These are phyloP conservation scores for Nissolia schottii DNA, from an alignment of 306 rosid genomes.

Conservation along the genomic window DNA sequence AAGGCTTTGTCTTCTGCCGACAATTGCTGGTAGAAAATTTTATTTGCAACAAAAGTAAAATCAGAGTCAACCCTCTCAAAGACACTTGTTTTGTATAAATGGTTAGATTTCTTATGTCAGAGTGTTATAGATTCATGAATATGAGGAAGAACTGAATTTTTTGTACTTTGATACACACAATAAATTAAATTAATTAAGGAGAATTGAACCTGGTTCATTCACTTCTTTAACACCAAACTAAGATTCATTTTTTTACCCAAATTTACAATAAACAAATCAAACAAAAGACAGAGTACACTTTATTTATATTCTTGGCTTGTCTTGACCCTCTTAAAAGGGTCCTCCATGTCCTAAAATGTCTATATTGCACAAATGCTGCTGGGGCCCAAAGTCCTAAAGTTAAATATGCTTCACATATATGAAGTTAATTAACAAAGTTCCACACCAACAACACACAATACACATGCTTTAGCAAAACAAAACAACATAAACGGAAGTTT, in stretches of 20 bases:
- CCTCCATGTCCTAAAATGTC: conserved; percentile 8
- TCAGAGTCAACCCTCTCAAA: not conserved
- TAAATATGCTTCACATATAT: not conserved
- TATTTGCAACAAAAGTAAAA: conserved; percentile 9
- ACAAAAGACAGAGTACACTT: not conserved
- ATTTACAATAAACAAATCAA: not conserved
- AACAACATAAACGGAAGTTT: not conserved
- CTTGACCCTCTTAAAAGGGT: not conserved
- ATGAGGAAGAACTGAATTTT: not conserved
- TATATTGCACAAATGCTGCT: not conserved
- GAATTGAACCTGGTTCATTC: not conserved
- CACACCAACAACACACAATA: not conserved
- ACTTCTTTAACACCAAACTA: not conserved
- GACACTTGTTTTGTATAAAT: not conserved
- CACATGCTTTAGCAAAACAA: conserved; percentile 1
- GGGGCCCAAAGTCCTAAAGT: conserved; percentile 15
- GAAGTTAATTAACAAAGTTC: not conserved
- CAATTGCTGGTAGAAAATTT: not conserved
- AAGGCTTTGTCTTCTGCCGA: conserved; percentile 20
- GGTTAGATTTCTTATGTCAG: conserved; percentile 16
- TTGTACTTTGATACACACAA: not conserved
- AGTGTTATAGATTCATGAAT: not conserved
- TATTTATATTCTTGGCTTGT: conserved; percentile 13
- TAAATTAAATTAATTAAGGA: not conserved
- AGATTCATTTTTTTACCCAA: not conserved